Evolutionary conservation across 2,329 filamentous ascomycete species (phyloP).

Genomic region (Sphaceloma murrayae): DNA sequence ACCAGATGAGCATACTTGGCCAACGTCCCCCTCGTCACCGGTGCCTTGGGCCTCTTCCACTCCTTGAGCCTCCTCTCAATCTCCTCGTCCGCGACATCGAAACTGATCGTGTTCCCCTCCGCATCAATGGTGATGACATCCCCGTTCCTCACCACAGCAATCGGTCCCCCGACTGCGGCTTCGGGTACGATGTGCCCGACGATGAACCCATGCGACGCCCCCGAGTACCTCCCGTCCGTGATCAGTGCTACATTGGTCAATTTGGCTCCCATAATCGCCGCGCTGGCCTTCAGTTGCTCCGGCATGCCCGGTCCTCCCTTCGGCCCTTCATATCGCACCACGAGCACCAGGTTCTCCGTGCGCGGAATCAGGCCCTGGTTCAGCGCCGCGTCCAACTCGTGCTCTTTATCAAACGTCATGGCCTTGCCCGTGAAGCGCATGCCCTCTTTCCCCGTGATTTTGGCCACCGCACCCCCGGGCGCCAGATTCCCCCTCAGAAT

Average conservation of each 20-base stretch:
- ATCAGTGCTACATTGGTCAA: constrained; percentile 63
- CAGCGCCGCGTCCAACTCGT: constrained; percentile 65
- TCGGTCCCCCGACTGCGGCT: constrained; percentile 75
- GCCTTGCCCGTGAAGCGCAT: constrained; percentile 71
- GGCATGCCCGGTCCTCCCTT: constrained; percentile 67
- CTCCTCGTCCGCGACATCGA: constrained; percentile 64
- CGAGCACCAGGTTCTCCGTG: constrained; percentile 73
- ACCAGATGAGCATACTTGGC: constrained; percentile 86
- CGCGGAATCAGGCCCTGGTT: constrained; percentile 59
- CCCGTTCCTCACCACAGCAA: constrained; percentile 71
- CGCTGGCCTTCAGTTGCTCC: constrained; percentile 64
- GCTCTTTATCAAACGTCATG: constrained; percentile 78
- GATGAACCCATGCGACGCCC: constrained; percentile 75
- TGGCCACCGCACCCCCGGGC: constrained; percentile 81
- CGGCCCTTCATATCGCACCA: constrained; percentile 81
- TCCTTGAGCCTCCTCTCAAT: constrained; percentile 51
- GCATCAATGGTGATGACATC: constrained; percentile 77
- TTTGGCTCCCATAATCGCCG: constrained; percentile 64
- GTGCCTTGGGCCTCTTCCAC: constrained; percentile 63
- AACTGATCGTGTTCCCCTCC: constrained; percentile 59
- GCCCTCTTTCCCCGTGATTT: constrained; percentile 94
- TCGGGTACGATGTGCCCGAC: constrained; percentile 84
- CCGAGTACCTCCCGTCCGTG: constrained; percentile 67
- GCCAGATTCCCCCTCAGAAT: constrained; percentile 81
- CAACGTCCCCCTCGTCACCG: constrained; percentile 71